These are phyloP conservation scores for Nakaseomyces glabratus DNA, from an alignment of 1,139 yeast genomes.

Conservation along the genomic window DNA sequence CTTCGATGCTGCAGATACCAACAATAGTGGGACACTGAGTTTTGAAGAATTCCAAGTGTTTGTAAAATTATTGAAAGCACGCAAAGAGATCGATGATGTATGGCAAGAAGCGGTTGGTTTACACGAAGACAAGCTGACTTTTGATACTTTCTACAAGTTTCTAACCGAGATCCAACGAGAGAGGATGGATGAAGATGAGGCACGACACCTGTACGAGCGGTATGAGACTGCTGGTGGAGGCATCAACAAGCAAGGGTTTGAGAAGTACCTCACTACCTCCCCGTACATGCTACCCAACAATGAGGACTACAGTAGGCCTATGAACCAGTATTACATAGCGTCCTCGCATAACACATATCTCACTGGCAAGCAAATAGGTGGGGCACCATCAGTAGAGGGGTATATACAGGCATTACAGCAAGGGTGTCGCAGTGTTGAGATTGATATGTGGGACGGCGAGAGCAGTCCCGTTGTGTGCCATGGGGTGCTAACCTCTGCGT, in stretches of 20 bases:
- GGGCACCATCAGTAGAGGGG: conserved; percentile 84
- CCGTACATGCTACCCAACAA: background rate
- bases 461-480: conserved; percentile 83
- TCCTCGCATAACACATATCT: conserved; percentile 94
- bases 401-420: conserved; percentile 81
- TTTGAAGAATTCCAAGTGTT: conserved; percentile 68
- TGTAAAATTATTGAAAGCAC: conserved; percentile 44
- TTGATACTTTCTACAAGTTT: conserved; percentile 40
- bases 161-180: conserved; percentile 46
- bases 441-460: conserved; percentile 90
- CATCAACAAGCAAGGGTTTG: conserved; percentile 3
- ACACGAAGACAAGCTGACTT: conserved; percentile 22
- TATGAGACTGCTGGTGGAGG: conserved; percentile 31
- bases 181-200: conserved; percentile 25
- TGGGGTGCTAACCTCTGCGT: conserved; percentile 75
- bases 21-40: conserved; percentile 40
- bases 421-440: conserved; percentile 88
- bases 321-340: conserved; percentile 79
- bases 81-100: conserved; percentile 42
- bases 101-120: conserved; percentile 30
- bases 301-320: conserved; percentile 54
- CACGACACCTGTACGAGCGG: conserved; percentile 38
- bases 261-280: conserved; percentile 9
- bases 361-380: conserved; percentile 83
- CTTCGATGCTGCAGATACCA: conserved; percentile 44